Percentiles rank a stretch among this genome's conserved stretches.
Conservation (phyloP, 805 yeast genomes). For the Ogataea pini region DNA sequence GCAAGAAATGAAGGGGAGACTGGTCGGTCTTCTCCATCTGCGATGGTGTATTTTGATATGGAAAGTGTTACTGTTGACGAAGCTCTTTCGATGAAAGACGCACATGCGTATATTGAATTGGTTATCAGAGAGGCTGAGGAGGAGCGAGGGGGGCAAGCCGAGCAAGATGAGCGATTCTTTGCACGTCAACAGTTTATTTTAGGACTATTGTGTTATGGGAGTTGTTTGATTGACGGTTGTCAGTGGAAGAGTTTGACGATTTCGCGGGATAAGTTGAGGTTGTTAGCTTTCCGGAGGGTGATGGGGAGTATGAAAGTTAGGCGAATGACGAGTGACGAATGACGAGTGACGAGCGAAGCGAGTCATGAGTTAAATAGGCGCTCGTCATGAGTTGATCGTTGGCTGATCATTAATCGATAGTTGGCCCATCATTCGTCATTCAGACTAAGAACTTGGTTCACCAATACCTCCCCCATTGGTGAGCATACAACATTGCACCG, state of each 20-base stretch:
- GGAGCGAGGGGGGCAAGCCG: not conserved
- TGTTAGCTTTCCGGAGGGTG: conserved; percentile 5
- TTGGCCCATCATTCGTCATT: too few relatives aligned
- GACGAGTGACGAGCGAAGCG: conserved; percentile 2
- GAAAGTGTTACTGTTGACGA: conserved; percentile 10
- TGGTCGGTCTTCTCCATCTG: not conserved
- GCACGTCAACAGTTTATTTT: conserved; percentile 12
- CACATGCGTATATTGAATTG: conserved; percentile 19
- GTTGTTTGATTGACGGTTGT: conserved; percentile 4
- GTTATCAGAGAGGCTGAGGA: conserved; percentile 16
- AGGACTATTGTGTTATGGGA: conserved; percentile 16
- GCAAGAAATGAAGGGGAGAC: not conserved
- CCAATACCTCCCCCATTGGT: too few relatives aligned
- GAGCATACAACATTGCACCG: too few relatives aligned
- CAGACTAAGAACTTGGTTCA: too few relatives aligned
- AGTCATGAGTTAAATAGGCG: not conserved
- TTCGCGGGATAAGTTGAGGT: conserved; percentile 5
- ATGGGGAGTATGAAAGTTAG: not conserved
- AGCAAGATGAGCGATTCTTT: not conserved
- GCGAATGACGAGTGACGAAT: not conserved
- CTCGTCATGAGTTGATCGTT: not conserved
- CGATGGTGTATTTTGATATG: conserved; percentile 6
- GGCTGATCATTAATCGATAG: too few relatives aligned
- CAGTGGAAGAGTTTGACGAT: conserved; percentile 11
- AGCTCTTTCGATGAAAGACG: conserved; percentile 16